Evolutionary conservation across 768 basidiomycete genomes (phyloP).

Genomic region (Podaxis sp.): DNA sequence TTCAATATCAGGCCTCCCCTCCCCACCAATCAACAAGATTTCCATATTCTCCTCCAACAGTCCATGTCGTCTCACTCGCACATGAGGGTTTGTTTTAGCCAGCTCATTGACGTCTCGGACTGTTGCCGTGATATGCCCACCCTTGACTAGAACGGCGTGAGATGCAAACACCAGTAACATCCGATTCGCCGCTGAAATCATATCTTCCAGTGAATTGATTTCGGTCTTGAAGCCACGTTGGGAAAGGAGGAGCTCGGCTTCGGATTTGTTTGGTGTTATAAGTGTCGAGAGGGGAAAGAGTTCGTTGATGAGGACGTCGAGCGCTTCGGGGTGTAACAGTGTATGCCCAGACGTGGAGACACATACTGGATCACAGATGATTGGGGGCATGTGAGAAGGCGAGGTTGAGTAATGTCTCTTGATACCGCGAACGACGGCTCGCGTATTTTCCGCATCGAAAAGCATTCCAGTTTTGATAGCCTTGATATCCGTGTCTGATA

Average conservation of each 20-base stretch:
- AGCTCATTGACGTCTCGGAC: conserved; percentile 39
- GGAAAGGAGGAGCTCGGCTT: conserved; percentile 68
- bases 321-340: conserved; percentile 63
- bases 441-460: conserved; percentile 49
- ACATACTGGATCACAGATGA: conserved; percentile 88
- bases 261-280: conserved; percentile 83
- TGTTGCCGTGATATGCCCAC: conserved; percentile 64
- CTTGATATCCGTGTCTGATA: conserved; percentile 65
- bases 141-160: conserved; percentile 72
- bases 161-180: conserved; percentile 43
- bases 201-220: conserved; percentile 49
- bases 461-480: conserved; percentile 94
- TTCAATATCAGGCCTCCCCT: conserved; percentile 4
- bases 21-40: conserved; percentile 39
- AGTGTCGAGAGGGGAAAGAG: conserved; percentile 68
- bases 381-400: conserved; percentile 30
- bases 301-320: conserved; percentile 52
- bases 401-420: conserved; percentile 30
- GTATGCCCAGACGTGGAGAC: conserved; percentile 88
- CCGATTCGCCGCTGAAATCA: conserved; percentile 52
- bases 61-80: conserved; percentile 40
- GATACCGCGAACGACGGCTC: conserved; percentile 40
- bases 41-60: conserved; percentile 57
- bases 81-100: conserved; percentile 19
- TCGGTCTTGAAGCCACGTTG: conserved; percentile 19